A percentile compares a stretch with the other conserved stretches of the same genome.
Evolutionary conservation across 2,329 filamentous ascomycete species (phyloP).

Genomic region (Emergomyces africanus): DNA sequence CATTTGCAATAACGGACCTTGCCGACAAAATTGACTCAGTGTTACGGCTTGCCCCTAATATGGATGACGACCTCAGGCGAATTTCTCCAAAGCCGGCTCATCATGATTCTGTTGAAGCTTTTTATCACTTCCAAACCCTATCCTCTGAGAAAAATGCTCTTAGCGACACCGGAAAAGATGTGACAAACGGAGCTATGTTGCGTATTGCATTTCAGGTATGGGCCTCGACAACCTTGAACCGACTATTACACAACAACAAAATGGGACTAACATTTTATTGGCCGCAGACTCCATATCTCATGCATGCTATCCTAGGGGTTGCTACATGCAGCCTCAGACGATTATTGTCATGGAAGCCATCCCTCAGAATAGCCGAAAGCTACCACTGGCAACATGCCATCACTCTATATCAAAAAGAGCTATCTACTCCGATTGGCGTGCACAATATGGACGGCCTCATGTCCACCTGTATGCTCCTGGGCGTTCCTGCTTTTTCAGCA

Average conservation of each 20-base stretch:
- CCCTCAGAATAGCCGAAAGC: slow-evolving; percentile 19
- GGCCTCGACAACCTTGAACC: not conserved
- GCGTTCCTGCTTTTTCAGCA: slow-evolving; percentile 22
- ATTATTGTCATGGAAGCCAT: slow-evolving; percentile 14
- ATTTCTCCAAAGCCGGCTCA: slow-evolving; percentile 1
- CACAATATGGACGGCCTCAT: slow-evolving; percentile 28
- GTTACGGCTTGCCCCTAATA: slow-evolving; percentile 9
- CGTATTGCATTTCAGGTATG: slow-evolving; percentile 21
- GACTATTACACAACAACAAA: not conserved
- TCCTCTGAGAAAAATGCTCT: slow-evolving; percentile 10
- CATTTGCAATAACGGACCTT: slow-evolving; percentile 7
- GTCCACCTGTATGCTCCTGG: slow-evolving; percentile 26
- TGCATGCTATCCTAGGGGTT: slow-evolving; percentile 25
- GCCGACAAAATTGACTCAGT: slow-evolving; percentile 14
- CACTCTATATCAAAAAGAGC: slow-evolving; percentile 21
- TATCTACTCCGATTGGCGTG: slow-evolving; percentile 14
- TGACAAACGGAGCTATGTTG: slow-evolving; percentile 17
- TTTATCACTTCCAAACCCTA: slow-evolving; percentile 19
- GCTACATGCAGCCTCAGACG: slow-evolving; percentile 21
- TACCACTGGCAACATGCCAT: slow-evolving; percentile 29
- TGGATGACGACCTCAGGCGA: not conserved
- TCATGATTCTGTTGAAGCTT: slow-evolving; percentile 11
- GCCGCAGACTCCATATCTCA: slow-evolving; percentile 22
- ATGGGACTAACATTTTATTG: not conserved
- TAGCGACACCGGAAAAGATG: slow-evolving; percentile 7